Percentiles rank a stretch among this genome's conserved stretches.
Evolutionary conservation across 208 protist species (phyloP).

Genomic region (Vickermania spadyakhi): DNA sequence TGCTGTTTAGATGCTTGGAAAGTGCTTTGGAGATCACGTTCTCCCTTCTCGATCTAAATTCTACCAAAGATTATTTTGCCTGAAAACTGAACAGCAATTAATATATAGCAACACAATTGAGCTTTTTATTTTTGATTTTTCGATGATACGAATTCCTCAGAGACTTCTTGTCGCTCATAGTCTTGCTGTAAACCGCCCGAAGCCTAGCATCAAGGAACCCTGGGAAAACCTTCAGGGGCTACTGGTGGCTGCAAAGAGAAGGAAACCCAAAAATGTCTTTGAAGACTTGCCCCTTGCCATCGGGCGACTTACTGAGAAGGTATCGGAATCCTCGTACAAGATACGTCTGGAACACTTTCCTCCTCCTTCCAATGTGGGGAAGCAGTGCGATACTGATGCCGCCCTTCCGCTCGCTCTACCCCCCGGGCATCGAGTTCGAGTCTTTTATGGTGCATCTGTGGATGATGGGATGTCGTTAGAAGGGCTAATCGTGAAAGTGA

Average conservation of each 20-base stretch:
- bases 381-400: neutral
- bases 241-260: constrained; percentile 32
- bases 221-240: constrained; percentile 43
- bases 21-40: too few relatives aligned
- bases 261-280: constrained; percentile 32
- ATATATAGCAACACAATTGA: too few relatives aligned
- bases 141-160: neutral
- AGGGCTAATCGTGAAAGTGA: constrained; percentile 33
- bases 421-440: neutral
- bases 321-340: constrained; percentile 25
- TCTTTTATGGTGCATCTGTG: constrained; percentile 1
- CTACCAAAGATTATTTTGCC: too few relatives aligned
- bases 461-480: constrained; percentile 17
- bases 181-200: constrained; percentile 1
- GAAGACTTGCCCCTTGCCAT: constrained; percentile 37
- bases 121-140: too few relatives aligned
- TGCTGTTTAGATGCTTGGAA: too few relatives aligned
- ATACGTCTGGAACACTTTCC: constrained; percentile 8
- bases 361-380: neutral
- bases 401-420: neutral
- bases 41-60: too few relatives aligned
- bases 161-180: neutral
- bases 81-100: too few relatives aligned
- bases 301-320: constrained; percentile 29
- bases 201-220: constrained; percentile 16